Evolutionary conservation across 2,329 filamentous ascomycete genomes (phyloP).

Genomic region (Amylocarpus encephaloides): DNA sequence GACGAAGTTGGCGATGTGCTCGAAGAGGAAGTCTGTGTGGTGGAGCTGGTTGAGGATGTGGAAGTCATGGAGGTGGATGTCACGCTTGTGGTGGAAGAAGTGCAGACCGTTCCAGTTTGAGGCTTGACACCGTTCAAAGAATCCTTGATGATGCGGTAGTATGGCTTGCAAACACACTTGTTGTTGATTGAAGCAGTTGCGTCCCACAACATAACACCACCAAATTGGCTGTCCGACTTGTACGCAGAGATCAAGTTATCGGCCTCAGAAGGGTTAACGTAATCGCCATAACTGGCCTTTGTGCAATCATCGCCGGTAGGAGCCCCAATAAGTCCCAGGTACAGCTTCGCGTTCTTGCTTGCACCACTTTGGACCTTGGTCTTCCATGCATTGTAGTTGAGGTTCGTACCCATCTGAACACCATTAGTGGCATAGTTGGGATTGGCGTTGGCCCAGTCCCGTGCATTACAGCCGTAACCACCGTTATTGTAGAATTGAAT

Average conservation of each 20-base stretch:
- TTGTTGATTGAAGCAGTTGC: slow-evolving; percentile 22
- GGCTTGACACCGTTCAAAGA: slow-evolving; percentile 14
- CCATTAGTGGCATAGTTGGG: slow-evolving; percentile 3
- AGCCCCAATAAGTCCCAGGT: slow-evolving; percentile 27
- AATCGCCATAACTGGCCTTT: slow-evolving; percentile 14
- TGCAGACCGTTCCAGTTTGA: neutral
- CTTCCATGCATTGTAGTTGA: slow-evolving; percentile 27
- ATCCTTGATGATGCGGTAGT: slow-evolving; percentile 19
- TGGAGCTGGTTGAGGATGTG: neutral
- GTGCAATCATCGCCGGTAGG: slow-evolving; percentile 6
- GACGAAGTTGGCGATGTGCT: neutral
- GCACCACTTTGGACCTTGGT: slow-evolving; percentile 13
- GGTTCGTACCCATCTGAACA: slow-evolving; percentile 4
- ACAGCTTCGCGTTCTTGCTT: slow-evolving; percentile 26
- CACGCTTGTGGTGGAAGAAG: neutral
- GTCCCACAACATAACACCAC: slow-evolving; percentile 33
- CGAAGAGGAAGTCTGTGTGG: slow-evolving; percentile 2
- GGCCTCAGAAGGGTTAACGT: slow-evolving; percentile 20
- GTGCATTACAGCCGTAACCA: slow-evolving; percentile 22
- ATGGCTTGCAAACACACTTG: slow-evolving; percentile 6
- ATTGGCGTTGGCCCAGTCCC: slow-evolving; percentile 20
- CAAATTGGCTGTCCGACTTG: slow-evolving; percentile 22
- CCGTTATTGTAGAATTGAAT: slow-evolving; percentile 32
- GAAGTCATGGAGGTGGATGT: neutral
- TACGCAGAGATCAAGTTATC: slow-evolving; percentile 21